phyloP scores from a whole-genome alignment of 108 stramenopile species.

The Nitzschia inconspicua region DNA sequence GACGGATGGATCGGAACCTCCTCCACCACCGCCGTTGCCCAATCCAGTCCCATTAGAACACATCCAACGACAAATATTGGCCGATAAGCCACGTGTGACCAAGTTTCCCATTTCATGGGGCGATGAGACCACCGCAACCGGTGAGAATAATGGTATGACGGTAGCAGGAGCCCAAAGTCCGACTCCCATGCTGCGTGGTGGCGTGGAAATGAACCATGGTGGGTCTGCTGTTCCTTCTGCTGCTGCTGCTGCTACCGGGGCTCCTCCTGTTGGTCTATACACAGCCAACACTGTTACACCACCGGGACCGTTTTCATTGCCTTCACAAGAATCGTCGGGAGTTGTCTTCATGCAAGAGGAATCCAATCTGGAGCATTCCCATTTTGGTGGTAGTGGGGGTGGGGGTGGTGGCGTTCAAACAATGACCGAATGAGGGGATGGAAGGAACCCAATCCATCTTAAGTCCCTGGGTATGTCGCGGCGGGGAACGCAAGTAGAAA shows the following conservation, averaged over 20 bases:
- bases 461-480: too few relatives aligned
- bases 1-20: not conserved
- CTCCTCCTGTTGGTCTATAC: too few relatives aligned
- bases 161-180: not conserved
- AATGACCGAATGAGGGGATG: not conserved
- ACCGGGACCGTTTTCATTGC: too few relatives aligned
- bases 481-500: too few relatives aligned
- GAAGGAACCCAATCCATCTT: not conserved
- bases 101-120: conserved; percentile 94
- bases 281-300: too few relatives aligned
- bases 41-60: conserved; percentile 61
- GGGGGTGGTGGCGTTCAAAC: not conserved
- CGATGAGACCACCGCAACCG: conserved; percentile 17
- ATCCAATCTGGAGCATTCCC: conserved; percentile 24
- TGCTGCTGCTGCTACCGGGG: not conserved
- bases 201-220: not conserved
- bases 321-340: too few relatives aligned
- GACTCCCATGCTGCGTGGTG: not conserved
- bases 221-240: not conserved
- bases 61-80: conserved; percentile 83
- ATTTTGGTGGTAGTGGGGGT: not conserved
- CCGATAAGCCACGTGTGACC: conserved; percentile 96
- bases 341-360: conserved; percentile 39
- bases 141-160: not conserved
- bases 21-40: conserved; percentile 17